Conservation (phyloP, 257 asterid species). For the Solanum pimpinellifolium region DNA sequence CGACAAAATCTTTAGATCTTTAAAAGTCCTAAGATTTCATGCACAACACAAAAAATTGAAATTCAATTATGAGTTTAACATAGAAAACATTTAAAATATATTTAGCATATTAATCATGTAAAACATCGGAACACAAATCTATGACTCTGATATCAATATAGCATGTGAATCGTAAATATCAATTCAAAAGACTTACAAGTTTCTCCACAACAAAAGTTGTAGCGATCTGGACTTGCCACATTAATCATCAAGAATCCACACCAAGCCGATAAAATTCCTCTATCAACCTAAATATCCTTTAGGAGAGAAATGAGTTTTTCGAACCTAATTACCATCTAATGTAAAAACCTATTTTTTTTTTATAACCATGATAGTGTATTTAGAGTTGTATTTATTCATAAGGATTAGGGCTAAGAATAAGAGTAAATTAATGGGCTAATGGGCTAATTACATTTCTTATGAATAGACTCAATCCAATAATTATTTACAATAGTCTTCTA, state of each 20-base stretch:
- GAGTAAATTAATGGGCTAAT: neutral
- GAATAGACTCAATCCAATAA: no score
- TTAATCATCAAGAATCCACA: neutral
- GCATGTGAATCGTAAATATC: no score
- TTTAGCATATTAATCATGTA: neutral
- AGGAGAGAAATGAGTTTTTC: neutral
- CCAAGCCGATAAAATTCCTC: no score
- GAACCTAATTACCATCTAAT: no score
- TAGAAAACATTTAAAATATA: no score
- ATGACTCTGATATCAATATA: no score
- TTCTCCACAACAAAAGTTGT: no score
- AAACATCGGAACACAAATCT: neutral
- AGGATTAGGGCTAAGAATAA: neutral
- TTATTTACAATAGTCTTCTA: no score
- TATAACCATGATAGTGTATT: neutral
- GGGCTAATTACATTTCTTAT: neutral
- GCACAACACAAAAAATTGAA: neutral
- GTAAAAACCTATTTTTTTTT: no score
- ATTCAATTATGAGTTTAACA: neutral
- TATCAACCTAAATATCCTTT: neutral
- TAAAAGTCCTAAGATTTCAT: neutral
- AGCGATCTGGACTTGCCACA: neutral
- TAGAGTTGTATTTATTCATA: no score
- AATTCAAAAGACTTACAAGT: no score
- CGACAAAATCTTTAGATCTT: neutral